Conservation (phyloP, 805 yeast genomes). For the Zygoascus tannicola region DNA sequence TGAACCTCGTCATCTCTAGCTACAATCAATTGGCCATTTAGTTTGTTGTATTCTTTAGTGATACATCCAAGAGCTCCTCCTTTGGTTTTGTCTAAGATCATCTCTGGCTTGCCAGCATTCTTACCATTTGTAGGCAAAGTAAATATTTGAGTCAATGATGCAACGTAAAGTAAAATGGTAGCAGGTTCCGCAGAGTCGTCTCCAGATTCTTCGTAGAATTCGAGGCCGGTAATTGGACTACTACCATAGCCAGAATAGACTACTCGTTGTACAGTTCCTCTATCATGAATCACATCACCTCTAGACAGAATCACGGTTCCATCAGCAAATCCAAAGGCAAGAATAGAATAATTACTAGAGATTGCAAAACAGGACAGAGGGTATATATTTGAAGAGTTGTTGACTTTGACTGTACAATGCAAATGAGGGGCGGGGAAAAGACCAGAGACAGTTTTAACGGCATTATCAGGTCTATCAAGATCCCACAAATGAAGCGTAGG, state of each 20-base stretch:
- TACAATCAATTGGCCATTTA: slow-evolving; percentile 43
- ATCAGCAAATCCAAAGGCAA: slow-evolving; percentile 73
- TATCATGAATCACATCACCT: slow-evolving; percentile 80
- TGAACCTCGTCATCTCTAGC: slow-evolving; percentile 56
- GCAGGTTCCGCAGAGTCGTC: background rate
- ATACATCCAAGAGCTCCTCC: slow-evolving; percentile 42
- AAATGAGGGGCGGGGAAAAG: slow-evolving; percentile 32
- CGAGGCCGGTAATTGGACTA: slow-evolving; percentile 76
- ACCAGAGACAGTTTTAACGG: slow-evolving; percentile 21
- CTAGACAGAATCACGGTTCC: slow-evolving; percentile 75
- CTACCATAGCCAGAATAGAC: slow-evolving; percentile 49
- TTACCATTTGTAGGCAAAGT: slow-evolving; percentile 71
- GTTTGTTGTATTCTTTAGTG: slow-evolving; percentile 23
- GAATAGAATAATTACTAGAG: slow-evolving; percentile 47
- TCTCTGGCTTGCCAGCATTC: slow-evolving; percentile 56
- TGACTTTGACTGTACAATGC: slow-evolving; percentile 52
- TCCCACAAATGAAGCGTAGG: slow-evolving; percentile 66
- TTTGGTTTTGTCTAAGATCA: slow-evolving; percentile 34
- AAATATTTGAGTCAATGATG: slow-evolving; percentile 65
- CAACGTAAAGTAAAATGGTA: slow-evolving; percentile 41
- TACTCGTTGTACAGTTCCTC: slow-evolving; percentile 81
- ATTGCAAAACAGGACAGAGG: slow-evolving; percentile 63
- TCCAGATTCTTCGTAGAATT: slow-evolving; percentile 34
- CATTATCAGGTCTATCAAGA: slow-evolving; percentile 27
- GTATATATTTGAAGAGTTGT: slow-evolving; percentile 65